These are phyloP conservation scores for Penicillium silybi DNA, from an alignment of 495 filamentous ascomycete genomes.

Conservation along the genomic window DNA sequence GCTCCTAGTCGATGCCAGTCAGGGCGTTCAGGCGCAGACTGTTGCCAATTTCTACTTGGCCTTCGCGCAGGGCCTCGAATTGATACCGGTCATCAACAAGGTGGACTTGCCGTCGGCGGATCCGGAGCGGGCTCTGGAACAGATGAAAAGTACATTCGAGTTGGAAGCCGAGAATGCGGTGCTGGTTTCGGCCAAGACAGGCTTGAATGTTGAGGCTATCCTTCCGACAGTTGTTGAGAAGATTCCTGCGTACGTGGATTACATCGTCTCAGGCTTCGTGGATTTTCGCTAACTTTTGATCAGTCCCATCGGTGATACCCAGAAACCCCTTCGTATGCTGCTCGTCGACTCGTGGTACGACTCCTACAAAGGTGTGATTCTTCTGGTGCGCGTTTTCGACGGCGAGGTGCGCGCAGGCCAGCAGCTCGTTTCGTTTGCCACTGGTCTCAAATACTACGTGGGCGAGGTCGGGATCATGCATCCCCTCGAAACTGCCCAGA, in stretches of 20 bases:
- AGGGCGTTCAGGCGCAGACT: slow-evolving; percentile 90
- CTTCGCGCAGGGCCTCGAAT: slow-evolving; percentile 79
- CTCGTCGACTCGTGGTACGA: slow-evolving; percentile 98
- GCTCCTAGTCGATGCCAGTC: slow-evolving; percentile 87
- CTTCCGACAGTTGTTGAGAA: slow-evolving; percentile 81
- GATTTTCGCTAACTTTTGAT: slow-evolving; percentile 14
- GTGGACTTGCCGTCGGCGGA: slow-evolving; percentile 89
- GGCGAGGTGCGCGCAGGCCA: slow-evolving; percentile 80
- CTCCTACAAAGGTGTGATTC: slow-evolving; percentile 87
- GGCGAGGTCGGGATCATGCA: slow-evolving; percentile 98
- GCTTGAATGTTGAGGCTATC: slow-evolving; percentile 73
- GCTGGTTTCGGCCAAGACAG: slow-evolving; percentile 89
- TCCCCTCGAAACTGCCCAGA: slow-evolving; percentile 80
- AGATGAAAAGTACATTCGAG: slow-evolving; percentile 83
- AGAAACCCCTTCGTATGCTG: slow-evolving; percentile 72
- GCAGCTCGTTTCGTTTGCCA: slow-evolving; percentile 77
- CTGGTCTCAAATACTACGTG: slow-evolving; percentile 79
- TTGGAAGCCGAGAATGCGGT: slow-evolving; percentile 78
- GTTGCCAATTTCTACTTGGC: slow-evolving; percentile 98
- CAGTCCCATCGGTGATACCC: slow-evolving; percentile 66
- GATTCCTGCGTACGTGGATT: slow-evolving; percentile 60
- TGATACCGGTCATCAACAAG: slow-evolving; percentile 95
- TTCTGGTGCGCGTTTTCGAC: slow-evolving; percentile 89
- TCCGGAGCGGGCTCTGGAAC: slow-evolving; percentile 74
- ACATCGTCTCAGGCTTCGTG: neutral